Conservation (phyloP, 164 flowering plant species). For the Umbellularia californica region DNA sequence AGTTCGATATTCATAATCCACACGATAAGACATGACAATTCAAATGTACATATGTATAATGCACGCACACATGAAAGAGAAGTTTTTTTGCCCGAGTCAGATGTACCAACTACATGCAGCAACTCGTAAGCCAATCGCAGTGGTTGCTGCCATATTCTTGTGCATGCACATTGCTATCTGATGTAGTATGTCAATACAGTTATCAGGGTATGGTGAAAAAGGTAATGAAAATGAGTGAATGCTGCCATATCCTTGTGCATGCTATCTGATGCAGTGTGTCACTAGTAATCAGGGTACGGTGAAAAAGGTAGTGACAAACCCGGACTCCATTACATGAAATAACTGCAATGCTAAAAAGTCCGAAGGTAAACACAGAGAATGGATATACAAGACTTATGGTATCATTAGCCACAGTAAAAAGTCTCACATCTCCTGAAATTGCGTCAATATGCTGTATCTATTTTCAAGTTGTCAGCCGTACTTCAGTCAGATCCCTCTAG, state of each 20-base stretch:
- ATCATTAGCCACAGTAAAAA: not conserved
- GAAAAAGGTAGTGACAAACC: not conserved
- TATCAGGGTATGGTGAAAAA: not conserved
- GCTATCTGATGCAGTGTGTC: too few relatives aligned
- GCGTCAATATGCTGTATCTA: not conserved
- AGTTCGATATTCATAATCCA: too few relatives aligned
- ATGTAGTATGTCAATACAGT: not conserved
- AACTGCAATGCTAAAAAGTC: not conserved
- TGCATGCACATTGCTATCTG: too few relatives aligned
- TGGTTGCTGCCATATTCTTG: too few relatives aligned
- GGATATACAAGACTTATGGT: not conserved
- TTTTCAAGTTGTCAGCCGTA: not conserved
- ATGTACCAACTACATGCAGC: too few relatives aligned
- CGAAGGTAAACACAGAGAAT: not conserved
- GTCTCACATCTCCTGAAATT: not conserved
- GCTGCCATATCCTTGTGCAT: too few relatives aligned
- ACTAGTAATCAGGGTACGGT: not conserved
- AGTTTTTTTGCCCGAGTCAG: too few relatives aligned
- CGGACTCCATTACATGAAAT: not conserved
- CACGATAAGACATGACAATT: too few relatives aligned
- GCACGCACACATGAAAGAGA: too few relatives aligned
- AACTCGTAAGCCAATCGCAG: too few relatives aligned
- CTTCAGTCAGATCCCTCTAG: slow-evolving; percentile 24
- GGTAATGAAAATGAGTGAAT: too few relatives aligned
- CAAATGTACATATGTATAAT: too few relatives aligned